phyloP scores from a whole-genome alignment of 371 early-diverging fungal genomes.

The Haplosporangium sp. region DNA sequence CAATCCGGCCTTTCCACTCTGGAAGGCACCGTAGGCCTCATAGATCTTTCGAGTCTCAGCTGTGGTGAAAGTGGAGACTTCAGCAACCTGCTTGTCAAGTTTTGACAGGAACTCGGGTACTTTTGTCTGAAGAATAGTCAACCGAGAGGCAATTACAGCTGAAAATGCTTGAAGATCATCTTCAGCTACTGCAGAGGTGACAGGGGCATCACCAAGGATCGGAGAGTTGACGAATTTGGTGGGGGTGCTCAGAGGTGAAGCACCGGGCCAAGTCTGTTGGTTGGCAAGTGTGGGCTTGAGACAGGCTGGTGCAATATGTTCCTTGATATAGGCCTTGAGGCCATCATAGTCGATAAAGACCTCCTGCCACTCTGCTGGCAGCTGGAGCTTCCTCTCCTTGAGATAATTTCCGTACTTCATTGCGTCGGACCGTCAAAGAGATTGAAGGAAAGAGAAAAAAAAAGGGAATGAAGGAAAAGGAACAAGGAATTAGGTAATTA shows the following conservation, averaged over 20 bases:
- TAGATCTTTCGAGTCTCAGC: slow-evolving; percentile 43
- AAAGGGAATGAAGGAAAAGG: background rate
- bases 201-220: slow-evolving; percentile 36
- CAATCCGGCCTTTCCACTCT: slow-evolving; percentile 56
- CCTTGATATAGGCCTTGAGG: slow-evolving; percentile 75
- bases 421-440: background rate
- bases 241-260: background rate
- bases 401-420: slow-evolving; percentile 87
- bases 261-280: slow-evolving; percentile 21
- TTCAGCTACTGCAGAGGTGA: slow-evolving; percentile 13
- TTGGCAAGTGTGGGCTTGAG: slow-evolving; percentile 50
- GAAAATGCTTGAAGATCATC: slow-evolving; percentile 45
- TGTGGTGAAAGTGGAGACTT: slow-evolving; percentile 59
- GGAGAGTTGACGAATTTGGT: background rate
- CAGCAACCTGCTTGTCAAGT: slow-evolving; percentile 71
- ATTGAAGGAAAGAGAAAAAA: background rate
- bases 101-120: slow-evolving; percentile 67
- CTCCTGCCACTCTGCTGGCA: slow-evolving; percentile 70
- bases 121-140: slow-evolving; percentile 50
- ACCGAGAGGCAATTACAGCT: slow-evolving; percentile 40
- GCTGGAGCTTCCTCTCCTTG: slow-evolving; percentile 68
- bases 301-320: slow-evolving; percentile 61
- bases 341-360: slow-evolving; percentile 73
- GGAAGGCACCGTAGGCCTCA: slow-evolving; percentile 54
- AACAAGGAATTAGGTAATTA: background rate